These are phyloP conservation scores for Elsinoe perseae DNA, from an alignment of 2,329 filamentous ascomycete species.

Conservation along the genomic window DNA sequence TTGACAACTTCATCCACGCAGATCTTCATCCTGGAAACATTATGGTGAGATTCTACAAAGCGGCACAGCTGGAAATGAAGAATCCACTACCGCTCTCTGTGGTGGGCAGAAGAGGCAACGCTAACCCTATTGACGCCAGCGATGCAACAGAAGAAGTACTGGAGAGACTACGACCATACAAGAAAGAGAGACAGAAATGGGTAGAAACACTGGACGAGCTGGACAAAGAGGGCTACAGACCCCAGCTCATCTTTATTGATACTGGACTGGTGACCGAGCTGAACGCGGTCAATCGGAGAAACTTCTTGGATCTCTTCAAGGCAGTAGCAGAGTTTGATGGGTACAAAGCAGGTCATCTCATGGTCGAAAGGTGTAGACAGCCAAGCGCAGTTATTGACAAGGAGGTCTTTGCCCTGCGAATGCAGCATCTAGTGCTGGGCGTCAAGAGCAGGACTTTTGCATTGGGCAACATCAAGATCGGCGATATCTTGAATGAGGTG, in stretches of 20 bases:
- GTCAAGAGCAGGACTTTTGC: constrained; percentile 89
- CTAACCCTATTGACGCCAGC: constrained; percentile 41
- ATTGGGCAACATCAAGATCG: constrained; percentile 89
- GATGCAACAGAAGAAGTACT: constrained; percentile 87
- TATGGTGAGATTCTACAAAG: constrained; percentile 96
- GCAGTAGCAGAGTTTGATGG: constrained; percentile 95
- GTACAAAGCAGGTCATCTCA: constrained; percentile 86
- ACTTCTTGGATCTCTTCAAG: constrained; percentile 94
- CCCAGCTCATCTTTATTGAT: constrained; percentile 95
- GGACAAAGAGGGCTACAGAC: constrained; percentile 79
- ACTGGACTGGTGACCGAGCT: constrained; percentile 92
- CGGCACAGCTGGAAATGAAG: constrained; percentile 55
- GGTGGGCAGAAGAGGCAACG: constrained; percentile 17
- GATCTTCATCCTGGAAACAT: constrained; percentile 97
- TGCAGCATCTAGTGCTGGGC: constrained; percentile 89
- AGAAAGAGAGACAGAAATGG: constrained; percentile 60
- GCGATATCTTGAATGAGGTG: constrained; percentile 86
- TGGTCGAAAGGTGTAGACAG: constrained; percentile 92
- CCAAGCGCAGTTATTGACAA: constrained; percentile 81
- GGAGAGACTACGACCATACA: constrained; percentile 66
- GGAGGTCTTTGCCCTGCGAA: constrained; percentile 87
- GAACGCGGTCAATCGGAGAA: constrained; percentile 73
- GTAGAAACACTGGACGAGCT: constrained; percentile 64
- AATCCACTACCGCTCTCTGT: neutral
- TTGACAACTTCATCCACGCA: constrained; percentile 96